Base-by-base conservation (phyloP, 1,284 basidiomycete genomes). In the Pascua guehoae region DNA sequence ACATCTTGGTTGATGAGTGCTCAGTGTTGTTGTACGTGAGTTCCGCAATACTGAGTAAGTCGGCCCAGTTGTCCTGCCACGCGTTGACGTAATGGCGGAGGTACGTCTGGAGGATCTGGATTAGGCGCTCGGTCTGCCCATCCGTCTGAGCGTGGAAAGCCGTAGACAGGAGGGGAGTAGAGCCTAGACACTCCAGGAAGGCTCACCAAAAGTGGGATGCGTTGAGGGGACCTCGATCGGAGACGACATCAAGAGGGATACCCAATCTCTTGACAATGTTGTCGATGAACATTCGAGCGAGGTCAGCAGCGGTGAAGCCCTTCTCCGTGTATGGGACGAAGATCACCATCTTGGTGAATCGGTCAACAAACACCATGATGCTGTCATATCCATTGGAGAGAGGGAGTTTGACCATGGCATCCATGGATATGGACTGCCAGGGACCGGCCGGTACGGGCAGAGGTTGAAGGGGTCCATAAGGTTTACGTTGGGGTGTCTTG, bases 11-110 rank as follows among this genome's bases (percentile, higher is more conserved):
- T 2, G 74, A 72, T 0, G 61, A 41, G 41, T 67, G 38, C 64
- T 53, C 50, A 70, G 79, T n/a, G 68, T 81, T 81, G 62, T 82
- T 82, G 66, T 79, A 81, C 0, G 70, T 64, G 54, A 83, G 82
- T 63, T 81, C 77, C 0, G 79, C 53, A 5, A 32, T 42, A 4
- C 42, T 18, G 3, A 53, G 50, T 17, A 43, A 17, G 11, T 17
- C 12, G 10, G 38, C 5, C 82, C 82, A 84, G 12, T 81, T 76
- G 32, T 69, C 66, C 54, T 84, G 81, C 16, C 79, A 66, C 36
- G 70, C 64, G 36, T 77, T 71, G 4, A 17, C 16, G 54, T 56
- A 75, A 15, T 62, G 42, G 10, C 64, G 60, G 12, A 73, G 54
- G 47, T 68, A 70, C 18, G 61, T 54, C 16, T 67, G 66, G 4